Base-by-base conservation (phyloP, 768 basidiomycete genomes). In the Trichaptum fuscoviolaceum region DNA sequence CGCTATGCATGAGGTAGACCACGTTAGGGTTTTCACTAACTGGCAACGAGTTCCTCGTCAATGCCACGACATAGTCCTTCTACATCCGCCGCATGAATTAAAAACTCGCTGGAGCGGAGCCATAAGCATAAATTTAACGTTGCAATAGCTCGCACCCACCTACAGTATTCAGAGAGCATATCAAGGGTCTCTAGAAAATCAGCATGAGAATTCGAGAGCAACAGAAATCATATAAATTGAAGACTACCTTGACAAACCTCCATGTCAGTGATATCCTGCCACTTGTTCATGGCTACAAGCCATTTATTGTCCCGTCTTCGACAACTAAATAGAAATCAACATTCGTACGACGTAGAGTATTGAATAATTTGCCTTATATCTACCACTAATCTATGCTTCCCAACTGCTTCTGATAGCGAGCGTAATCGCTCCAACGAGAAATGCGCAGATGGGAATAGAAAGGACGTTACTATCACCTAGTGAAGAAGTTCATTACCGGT, bases 261-360 rank as follows among this genome's bases (percentile, higher is more conserved):
- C 89, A 94, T 94, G 71, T 98, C 93, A 0, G 97, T 98, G 63
- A 97, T 83, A 67, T 92, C 90, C 73, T 96, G 96, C 97, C 97
- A 99, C 74, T 94, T 96, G 79, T 99, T 96, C 95, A 96, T 98
- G 12, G 96, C 95, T 15, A 99, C 91, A 35, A 94, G 81, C 97
- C 97, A 99, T 68, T 80, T 87, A 60, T 86, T 80, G 9, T 79
- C 89, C 72, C 87, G 79, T 70, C 85, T 83, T 23, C 96, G 88
- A 77, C 96, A 99, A 74, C 96, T 98, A 69, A 18, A n/a, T 24
- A 8, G 23, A 69, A 35, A 59, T 58, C 66, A 65, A 20, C 35
- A 1, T 26, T 10, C 12, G 66, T 12, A 34, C 17, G 63, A 15
- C 25, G 36, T 63, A 52, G 57, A 4, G 64, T 57, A 34, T 20